Conservation (phyloP, 2,329 filamentous ascomycete genomes). For the Chrysosphaeria jannelii region DNA sequence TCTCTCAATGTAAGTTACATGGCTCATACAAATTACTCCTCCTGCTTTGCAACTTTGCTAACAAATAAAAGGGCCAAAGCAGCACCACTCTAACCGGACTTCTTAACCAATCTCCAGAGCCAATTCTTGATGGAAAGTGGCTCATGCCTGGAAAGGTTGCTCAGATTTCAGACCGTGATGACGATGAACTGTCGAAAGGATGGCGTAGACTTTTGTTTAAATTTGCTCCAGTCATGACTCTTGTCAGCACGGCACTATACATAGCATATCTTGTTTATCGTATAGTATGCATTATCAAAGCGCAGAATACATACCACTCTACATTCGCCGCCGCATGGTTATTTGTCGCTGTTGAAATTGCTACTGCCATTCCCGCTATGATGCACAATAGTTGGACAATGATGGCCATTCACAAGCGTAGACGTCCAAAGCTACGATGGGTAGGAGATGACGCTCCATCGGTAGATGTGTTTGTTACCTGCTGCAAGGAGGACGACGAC, state of each 20-base stretch:
- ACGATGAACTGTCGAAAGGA: constrained; percentile 14
- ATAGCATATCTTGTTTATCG: constrained; percentile 19
- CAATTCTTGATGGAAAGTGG: constrained; percentile 8
- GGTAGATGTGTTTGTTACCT: constrained; percentile 25
- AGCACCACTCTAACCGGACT: constrained; percentile 13
- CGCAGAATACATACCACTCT: constrained; percentile 12
- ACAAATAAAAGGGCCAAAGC: constrained; percentile 15
- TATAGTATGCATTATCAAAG: constrained; percentile 19
- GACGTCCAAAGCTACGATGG: constrained; percentile 20
- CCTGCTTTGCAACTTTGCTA: too few species aligned
- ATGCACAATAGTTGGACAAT: constrained; percentile 6
- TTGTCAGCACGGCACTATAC: constrained; percentile 14
- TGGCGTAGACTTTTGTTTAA: constrained; percentile 13
- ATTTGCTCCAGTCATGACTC: constrained; percentile 11
- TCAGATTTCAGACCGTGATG: constrained; percentile 14
- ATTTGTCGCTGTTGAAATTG: constrained; percentile 5
- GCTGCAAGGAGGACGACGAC: constrained; percentile 24
- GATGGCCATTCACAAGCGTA: constrained; percentile 4
- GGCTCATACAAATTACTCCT: too few species aligned
- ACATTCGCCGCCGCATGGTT: constrained; percentile 22
- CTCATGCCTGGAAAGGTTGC: constrained; percentile 10
- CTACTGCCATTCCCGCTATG: constrained; percentile 5
- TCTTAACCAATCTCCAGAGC: constrained; percentile 8
- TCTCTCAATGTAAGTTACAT: too few species aligned
- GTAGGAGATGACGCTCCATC: constrained; percentile 17